Evolutionary conservation across 495 filamentous ascomycete species (phyloP), one percentile per base, ranked within the genome.

Genomic region (Oleoguttula mirabilis): DNA sequence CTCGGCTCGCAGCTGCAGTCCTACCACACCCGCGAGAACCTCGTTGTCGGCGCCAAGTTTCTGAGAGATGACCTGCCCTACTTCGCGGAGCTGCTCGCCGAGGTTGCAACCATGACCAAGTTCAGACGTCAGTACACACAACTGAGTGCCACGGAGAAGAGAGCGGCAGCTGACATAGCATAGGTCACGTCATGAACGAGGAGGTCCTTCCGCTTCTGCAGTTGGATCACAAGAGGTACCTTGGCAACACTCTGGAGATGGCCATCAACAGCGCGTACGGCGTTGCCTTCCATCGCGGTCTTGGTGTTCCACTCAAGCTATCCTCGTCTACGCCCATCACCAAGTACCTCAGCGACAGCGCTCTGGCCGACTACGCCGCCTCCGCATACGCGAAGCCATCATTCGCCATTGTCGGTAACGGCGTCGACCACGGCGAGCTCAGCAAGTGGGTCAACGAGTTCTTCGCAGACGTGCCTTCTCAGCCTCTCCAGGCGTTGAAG

Each of bases 31-130:
- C 78, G 87, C 56, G 90, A 99, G 67, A 88, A 88, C 54, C 65
- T 99, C 45, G 76, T 96, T 52, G 66, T 96, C 54, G 76, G 83
- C 61, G 82, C 90, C 59, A 94, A 84, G 64, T 96, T 96, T 73
- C 74, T 99, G 43, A 74, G 86, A 59, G 78, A 88, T 57, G 86
- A 99, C 52, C 77, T 99, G 47, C 88, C 90, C 49, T 99, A 96
- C 76, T 99, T 94, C 66, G 75, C 85, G 59, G 90, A 99, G 71
- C 70, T 95, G 50, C 74, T 99, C 52, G 86, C 78, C 41, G 90
- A 99, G 67, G 82, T 95, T 59, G 70, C 90, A 48, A 76, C 79
- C 41, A 68, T 82, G 63, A 88, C 92, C 41, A 86, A 82, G 62
- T 99, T 81, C 58, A 22, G 40, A 23, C 38, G 60, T 62, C 58